phyloP scores from a whole-genome alignment of 1,284 basidiomycete genomes.

The Inonotus hispidus region DNA sequence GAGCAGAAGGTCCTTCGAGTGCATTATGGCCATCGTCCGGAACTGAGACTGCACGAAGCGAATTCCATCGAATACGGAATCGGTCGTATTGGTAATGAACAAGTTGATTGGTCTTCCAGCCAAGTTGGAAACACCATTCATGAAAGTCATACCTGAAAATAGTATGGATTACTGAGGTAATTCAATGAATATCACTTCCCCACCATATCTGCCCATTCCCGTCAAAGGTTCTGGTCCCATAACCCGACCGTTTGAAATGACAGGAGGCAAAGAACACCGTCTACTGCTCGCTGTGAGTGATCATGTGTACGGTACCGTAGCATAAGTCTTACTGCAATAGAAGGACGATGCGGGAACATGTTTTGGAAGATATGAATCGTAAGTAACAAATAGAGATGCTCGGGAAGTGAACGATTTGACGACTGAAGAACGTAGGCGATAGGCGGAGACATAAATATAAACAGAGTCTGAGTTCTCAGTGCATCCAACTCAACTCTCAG shows the following conservation, averaged over 20 bases:
- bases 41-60: slow-evolving; percentile 33
- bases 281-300: background rate
- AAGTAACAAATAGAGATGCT: background rate
- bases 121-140: slow-evolving; percentile 28
- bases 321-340: background rate
- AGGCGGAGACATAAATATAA: background rate
- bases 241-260: slow-evolving; percentile 17
- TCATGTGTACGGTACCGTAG: background rate
- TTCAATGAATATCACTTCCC: background rate
- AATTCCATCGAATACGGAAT: slow-evolving; percentile 27
- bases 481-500: background rate
- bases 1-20: slow-evolving; percentile 29
- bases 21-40: slow-evolving; percentile 32
- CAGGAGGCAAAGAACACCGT: background rate
- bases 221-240: slow-evolving; percentile 30
- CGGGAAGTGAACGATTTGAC: background rate
- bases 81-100: slow-evolving; percentile 22
- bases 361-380: background rate
- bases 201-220: slow-evolving; percentile 33
- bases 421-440: background rate
- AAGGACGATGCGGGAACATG: background rate
- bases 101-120: slow-evolving; percentile 30
- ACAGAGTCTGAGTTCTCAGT: background rate
- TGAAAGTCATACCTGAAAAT: background rate
- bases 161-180: background rate